phyloP scores from a whole-genome alignment of 495 filamentous ascomycete genomes.

The Geopyxis carbonaria region DNA sequence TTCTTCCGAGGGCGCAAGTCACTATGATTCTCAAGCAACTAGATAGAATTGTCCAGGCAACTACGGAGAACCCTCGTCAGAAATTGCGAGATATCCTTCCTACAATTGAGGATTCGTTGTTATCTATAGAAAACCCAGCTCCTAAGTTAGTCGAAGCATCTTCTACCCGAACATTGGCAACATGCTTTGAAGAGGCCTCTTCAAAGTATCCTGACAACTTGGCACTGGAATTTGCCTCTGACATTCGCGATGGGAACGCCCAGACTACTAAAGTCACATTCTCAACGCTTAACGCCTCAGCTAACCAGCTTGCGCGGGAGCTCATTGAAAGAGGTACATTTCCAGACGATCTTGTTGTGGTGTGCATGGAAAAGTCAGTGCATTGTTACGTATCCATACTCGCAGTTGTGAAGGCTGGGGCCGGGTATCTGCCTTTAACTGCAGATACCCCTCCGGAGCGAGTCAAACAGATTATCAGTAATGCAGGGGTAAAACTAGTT shows the following conservation, averaged over 20 bases:
- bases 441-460: slow-evolving; percentile 43
- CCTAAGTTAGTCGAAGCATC: slow-evolving; percentile 17
- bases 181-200: slow-evolving; percentile 38
- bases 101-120: slow-evolving; percentile 25
- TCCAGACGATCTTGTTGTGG: slow-evolving; percentile 40
- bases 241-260: slow-evolving; percentile 25
- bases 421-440: slow-evolving; percentile 55
- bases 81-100: slow-evolving; percentile 8
- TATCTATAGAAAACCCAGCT: slow-evolving; percentile 40
- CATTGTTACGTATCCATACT: slow-evolving; percentile 53
- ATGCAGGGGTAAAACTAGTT: slow-evolving; percentile 31
- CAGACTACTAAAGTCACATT: slow-evolving; percentile 39
- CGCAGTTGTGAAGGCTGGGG: slow-evolving; percentile 52
- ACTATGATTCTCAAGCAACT: slow-evolving; percentile 41
- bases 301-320: slow-evolving; percentile 47
- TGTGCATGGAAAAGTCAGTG: slow-evolving; percentile 54
- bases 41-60: slow-evolving; percentile 31
- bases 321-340: slow-evolving; percentile 32
- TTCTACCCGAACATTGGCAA: slow-evolving; percentile 28
- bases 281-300: slow-evolving; percentile 38
- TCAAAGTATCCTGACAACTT: slow-evolving; percentile 31
- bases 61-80: slow-evolving; percentile 29
- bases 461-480: slow-evolving; percentile 36
- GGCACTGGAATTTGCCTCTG: slow-evolving; percentile 43
- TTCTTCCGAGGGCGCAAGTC: slow-evolving; percentile 35